These are phyloP conservation scores for Neostapfia colusana DNA, from an alignment of 176 grass and related monocot species.

Conservation along the genomic window DNA sequence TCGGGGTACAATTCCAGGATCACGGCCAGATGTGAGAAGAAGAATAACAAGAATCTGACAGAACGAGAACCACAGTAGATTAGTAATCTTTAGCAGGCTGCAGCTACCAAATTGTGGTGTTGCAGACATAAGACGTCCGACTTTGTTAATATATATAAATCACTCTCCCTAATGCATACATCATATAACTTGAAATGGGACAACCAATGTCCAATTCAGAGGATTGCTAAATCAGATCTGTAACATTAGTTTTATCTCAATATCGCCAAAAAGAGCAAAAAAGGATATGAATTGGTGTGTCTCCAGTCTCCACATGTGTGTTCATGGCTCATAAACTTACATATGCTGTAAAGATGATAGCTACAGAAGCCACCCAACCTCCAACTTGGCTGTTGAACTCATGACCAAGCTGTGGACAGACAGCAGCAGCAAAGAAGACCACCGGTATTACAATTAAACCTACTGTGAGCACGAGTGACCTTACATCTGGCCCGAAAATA, in stretches of 20 bases:
- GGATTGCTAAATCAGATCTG: no score
- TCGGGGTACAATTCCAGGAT: slow-evolving; percentile 76
- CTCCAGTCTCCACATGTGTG: slow-evolving; percentile 6
- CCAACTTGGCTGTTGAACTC: slow-evolving; percentile 53
- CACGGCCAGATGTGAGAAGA: slow-evolving; percentile 63
- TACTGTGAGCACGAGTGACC: slow-evolving; percentile 59
- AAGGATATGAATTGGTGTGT: no score
- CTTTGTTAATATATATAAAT: slow-evolving; percentile 1
- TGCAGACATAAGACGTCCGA: not conserved
- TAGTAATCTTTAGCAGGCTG: slow-evolving; percentile 10
- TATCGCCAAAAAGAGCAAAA: no score
- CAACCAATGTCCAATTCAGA: not conserved
- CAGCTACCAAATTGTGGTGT: not conserved
- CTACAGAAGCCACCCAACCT: slow-evolving; percentile 48
- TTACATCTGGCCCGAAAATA: slow-evolving; percentile 81
- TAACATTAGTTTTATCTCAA: no score
- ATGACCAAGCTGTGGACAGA: slow-evolving; percentile 51
- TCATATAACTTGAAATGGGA: slow-evolving; percentile 20
- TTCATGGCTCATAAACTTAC: slow-evolving; percentile 52
- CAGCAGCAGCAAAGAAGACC: slow-evolving; percentile 55
- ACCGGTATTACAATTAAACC: slow-evolving; percentile 65
- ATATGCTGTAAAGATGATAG: slow-evolving; percentile 55
- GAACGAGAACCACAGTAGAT: slow-evolving; percentile 13
- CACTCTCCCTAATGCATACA: not conserved
- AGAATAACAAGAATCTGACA: slow-evolving; percentile 62